A percentile compares a stretch with the other conserved stretches of the same genome.
Evolutionary conservation across 768 basidiomycete species (phyloP).

Genomic region (Artomyces pyxidatus): DNA sequence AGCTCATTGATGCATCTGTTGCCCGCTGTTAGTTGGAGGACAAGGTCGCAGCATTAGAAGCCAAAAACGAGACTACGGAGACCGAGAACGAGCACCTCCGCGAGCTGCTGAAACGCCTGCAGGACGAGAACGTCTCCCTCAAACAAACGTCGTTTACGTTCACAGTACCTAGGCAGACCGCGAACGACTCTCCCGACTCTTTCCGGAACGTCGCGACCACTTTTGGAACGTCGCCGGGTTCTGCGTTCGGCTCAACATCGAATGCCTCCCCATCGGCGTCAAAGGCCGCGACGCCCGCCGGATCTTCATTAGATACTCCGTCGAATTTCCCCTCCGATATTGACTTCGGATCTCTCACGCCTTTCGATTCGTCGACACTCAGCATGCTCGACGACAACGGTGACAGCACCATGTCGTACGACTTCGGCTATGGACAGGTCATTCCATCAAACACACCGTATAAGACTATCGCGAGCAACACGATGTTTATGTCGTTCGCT

Average conservation of each 20-base stretch:
- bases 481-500: conserved; percentile 78
- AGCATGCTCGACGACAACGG: conserved; percentile 55
- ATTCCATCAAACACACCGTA: conserved; percentile 43
- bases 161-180: conserved; percentile 45
- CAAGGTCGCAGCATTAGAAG: conserved; percentile 79
- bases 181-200: conserved; percentile 12
- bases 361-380: conserved; percentile 64
- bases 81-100: conserved; percentile 86
- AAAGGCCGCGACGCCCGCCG: conserved; percentile 19
- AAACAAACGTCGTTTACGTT: conserved; percentile 84
- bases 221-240: conserved; percentile 5
- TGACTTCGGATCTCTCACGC: conserved; percentile 60
- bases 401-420: conserved; percentile 14
- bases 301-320: conserved; percentile 23
- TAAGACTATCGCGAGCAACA: conserved; percentile 78
- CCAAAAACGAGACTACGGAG: conserved; percentile 62
- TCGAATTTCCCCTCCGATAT: conserved; percentile 22
- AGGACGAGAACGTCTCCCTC: conserved; percentile 78
- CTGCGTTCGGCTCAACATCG: conserved; percentile 1
- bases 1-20: conserved; percentile 2
- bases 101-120: conserved; percentile 75
- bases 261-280: conserved; percentile 15
- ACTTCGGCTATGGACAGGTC: conserved; percentile 37
- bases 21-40: conserved; percentile 68
- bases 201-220: conserved; percentile 12